phyloP scores from a whole-genome alignment of 768 basidiomycete species.

The Leucosporidium yakuticum region DNA sequence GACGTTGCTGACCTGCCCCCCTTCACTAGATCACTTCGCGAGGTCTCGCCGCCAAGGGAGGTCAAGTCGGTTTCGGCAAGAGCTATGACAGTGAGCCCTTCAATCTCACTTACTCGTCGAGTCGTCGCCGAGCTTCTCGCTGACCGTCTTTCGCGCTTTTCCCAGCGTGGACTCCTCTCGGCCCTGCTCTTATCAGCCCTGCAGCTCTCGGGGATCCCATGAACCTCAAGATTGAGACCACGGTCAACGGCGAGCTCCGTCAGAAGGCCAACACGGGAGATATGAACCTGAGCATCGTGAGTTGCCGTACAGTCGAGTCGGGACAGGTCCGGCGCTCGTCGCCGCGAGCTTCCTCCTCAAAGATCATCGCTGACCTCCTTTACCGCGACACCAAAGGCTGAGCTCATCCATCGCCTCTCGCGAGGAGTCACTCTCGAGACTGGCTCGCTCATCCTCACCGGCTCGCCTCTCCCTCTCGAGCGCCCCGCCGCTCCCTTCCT shows the following conservation, averaged over 20 bases:
- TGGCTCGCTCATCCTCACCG: constrained; percentile 43
- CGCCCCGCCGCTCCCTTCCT: constrained; percentile 20
- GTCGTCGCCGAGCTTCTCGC: too few relatives aligned
- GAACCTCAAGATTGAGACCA: constrained; percentile 18
- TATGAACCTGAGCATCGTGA: constrained; percentile 17
- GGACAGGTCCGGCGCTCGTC: too few relatives aligned
- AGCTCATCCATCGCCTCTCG: constrained; percentile 40
- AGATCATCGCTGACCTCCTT: too few relatives aligned
- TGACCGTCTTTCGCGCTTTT: not conserved
- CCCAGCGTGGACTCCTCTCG: constrained; percentile 30
- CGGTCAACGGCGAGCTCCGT: constrained; percentile 38
- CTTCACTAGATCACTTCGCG: constrained; percentile 12
- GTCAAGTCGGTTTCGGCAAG: not conserved
- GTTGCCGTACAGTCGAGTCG: too few relatives aligned
- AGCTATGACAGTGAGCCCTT: not conserved
- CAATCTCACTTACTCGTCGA: not conserved
- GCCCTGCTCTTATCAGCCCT: constrained; percentile 19
- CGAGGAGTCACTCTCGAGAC: constrained; percentile 42
- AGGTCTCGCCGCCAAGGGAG: constrained; percentile 26
- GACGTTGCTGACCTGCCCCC: not conserved
- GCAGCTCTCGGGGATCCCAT: constrained; percentile 7
- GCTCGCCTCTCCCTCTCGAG: constrained; percentile 12
- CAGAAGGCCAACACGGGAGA: constrained; percentile 29
- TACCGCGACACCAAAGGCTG: constrained; percentile 18
- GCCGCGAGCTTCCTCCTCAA: not conserved